Percentiles rank a stretch among this genome's conserved stretches.
Conservation (phyloP, 306 rosid species). For the Trifolium fragiferum region DNA sequence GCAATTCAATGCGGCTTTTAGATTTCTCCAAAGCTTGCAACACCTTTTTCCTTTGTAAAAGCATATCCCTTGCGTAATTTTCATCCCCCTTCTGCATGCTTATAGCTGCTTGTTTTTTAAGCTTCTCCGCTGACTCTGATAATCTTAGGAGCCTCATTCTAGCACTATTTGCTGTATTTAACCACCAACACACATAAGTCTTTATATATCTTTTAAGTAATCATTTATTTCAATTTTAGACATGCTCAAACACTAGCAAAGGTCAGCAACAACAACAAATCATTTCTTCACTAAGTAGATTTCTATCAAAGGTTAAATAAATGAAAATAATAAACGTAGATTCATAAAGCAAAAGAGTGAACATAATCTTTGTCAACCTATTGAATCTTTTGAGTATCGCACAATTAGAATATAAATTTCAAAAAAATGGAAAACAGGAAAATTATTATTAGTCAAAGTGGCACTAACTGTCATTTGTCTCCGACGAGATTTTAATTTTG, state of each 20-base stretch:
- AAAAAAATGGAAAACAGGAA: no score
- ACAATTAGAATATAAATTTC: background rate
- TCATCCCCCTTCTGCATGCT: conserved; percentile 75
- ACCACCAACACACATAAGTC: conserved; percentile 31
- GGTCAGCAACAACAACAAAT: background rate
- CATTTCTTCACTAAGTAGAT: background rate
- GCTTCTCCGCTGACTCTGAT: conserved; percentile 97
- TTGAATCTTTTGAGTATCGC: background rate
- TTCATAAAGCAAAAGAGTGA: conserved; percentile 15
- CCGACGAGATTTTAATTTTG: no score
- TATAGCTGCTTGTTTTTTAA: conserved; percentile 77
- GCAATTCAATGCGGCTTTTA: conserved; percentile 76
- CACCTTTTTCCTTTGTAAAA: conserved; percentile 88
- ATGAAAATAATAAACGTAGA: background rate
- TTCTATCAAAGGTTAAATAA: background rate
- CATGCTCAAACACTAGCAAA: conserved; percentile 8
- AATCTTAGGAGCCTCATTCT: conserved; percentile 80
- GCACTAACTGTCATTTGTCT: no score
- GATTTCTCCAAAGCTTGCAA: conserved; percentile 88
- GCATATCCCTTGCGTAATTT: conserved; percentile 75
- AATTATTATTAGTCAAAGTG: no score
- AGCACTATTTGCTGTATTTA: conserved; percentile 76
- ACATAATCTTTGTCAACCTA: background rate
- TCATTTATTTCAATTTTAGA: background rate
- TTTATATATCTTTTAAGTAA: conserved; percentile 21